These are phyloP conservation scores for Rhododendron ovatum DNA, from an alignment of 148 eudicot genomes.

Conservation along the genomic window DNA sequence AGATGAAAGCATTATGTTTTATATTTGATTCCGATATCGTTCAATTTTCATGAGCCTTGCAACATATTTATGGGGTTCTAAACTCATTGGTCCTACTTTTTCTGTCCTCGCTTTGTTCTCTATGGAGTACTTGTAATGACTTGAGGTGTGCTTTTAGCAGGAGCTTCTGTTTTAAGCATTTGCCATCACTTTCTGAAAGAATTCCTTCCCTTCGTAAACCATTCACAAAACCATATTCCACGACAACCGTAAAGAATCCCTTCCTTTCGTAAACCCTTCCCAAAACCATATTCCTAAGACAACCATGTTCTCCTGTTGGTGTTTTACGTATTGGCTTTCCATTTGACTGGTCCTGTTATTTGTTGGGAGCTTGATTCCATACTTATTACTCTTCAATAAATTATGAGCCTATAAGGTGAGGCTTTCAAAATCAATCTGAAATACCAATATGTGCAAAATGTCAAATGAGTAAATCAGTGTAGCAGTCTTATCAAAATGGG, in stretches of 20 bases:
- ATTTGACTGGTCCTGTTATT: neutral
- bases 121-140: neutral
- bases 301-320: neutral
- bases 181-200: neutral
- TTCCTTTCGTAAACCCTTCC: neutral
- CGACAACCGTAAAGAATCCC: neutral
- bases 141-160: neutral
- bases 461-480: neutral
- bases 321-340: neutral
- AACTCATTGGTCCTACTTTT: neutral
- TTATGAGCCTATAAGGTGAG: neutral
- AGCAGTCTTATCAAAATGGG: neutral
- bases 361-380: neutral
- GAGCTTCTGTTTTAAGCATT: neutral
- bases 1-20: neutral
- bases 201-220: neutral
- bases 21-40: neutral
- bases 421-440: neutral
- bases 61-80: neutral
- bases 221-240: neutral
- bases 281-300: neutral
- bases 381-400: neutral
- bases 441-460: neutral
- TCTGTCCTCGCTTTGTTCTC: neutral
- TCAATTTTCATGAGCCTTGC: neutral